These are phyloP conservation scores for Westerdykella sp. DNA, from an alignment of 2,329 filamentous ascomycete species.

Conservation along the genomic window DNA sequence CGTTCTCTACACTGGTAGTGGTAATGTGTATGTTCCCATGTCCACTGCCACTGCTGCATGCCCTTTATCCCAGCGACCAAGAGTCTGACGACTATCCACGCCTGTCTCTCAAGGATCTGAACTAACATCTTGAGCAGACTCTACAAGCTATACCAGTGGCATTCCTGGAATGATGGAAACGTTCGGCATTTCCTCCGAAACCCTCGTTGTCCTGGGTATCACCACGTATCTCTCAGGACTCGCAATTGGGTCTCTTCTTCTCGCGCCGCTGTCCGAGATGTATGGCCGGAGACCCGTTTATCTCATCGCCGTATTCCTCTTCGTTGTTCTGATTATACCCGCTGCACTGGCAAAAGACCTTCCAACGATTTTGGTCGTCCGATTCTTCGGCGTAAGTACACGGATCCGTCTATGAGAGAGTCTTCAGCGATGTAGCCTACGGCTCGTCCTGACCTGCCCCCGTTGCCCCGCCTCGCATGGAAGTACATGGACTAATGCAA, in stretches of 20 bases:
- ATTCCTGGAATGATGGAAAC: conserved; percentile 63
- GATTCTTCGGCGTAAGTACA: conserved; percentile 56
- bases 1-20: conserved; percentile 49
- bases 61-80: not conserved
- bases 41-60: not conserved
- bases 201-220: conserved; percentile 65
- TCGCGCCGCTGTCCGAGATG: conserved; percentile 68
- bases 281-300: conserved; percentile 64
- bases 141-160: conserved; percentile 70
- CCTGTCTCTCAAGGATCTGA: not conserved
- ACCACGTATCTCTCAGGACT: conserved; percentile 74
- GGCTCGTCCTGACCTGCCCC: conserved; percentile 64
- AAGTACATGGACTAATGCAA: too few relatives aligned
- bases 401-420: conserved; percentile 72
- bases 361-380: conserved; percentile 60
- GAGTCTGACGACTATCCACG: not conserved
- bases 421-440: conserved; percentile 51
- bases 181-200: conserved; percentile 54
- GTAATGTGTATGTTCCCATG: conserved; percentile 36
- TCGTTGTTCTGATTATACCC: conserved; percentile 64
- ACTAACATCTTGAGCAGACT: conserved; percentile 39
- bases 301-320: conserved; percentile 57
- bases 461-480: too few relatives aligned
- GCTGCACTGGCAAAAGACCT: conserved; percentile 64
- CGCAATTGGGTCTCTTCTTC: conserved; percentile 62